Conservation (phyloP, 257 asterid species). For the Penstemon barbatus region DNA sequence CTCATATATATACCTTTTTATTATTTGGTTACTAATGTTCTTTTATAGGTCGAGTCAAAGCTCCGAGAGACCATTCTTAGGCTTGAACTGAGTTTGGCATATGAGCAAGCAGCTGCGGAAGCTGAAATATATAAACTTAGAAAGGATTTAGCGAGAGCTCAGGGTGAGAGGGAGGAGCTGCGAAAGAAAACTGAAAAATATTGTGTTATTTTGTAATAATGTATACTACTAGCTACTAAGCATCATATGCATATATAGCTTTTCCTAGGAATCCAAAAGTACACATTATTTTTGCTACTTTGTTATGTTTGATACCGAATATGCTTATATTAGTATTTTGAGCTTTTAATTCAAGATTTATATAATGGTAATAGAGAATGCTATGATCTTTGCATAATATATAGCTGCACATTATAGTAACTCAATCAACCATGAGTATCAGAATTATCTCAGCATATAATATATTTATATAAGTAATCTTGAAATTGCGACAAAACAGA, state of each 20-base stretch:
- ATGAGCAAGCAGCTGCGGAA: constrained; percentile 41
- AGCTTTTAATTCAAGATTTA: neutral
- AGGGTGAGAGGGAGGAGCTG: constrained; percentile 49
- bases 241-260: constrained; percentile 3
- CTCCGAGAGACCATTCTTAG: constrained; percentile 34
- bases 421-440: neutral
- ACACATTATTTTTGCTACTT: no score
- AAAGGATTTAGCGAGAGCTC: constrained; percentile 52
- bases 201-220: constrained; percentile 34
- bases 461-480: neutral
- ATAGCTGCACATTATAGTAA: neutral
- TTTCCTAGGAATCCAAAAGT: neutral
- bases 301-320: constrained; percentile 3
- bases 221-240: neutral
- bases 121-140: constrained; percentile 52
- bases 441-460: no score
- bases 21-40: no score
- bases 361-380: neutral
- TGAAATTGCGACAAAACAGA: constrained; percentile 1
- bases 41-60: constrained; percentile 40
- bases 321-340: neutral
- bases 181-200: neutral
- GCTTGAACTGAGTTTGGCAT: constrained; percentile 42
- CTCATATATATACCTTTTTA: neutral
- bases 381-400: neutral